Percentiles rank a stretch among this genome's conserved stretches.
Conservation (phyloP, 31 red algal species). For the Odonthalia washingtoniensis region DNA sequence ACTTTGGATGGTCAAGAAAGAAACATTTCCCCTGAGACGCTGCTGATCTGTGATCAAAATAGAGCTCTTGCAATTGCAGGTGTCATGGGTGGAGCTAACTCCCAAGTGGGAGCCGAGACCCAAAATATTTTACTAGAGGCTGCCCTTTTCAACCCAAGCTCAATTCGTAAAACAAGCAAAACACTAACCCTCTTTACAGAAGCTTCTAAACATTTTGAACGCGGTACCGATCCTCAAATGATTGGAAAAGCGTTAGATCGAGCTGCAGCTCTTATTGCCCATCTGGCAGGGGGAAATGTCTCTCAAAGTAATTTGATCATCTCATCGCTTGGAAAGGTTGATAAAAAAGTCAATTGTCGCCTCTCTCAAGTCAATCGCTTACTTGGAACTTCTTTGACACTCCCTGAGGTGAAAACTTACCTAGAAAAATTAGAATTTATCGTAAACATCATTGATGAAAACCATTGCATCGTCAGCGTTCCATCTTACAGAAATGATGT, state of each 20-base stretch:
- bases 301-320: not conserved
- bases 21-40: not conserved
- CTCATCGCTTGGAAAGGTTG: too few species aligned
- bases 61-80: constrained; percentile 30
- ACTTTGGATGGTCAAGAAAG: constrained; percentile 11
- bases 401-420: not conserved
- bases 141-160: constrained; percentile 25
- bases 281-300: constrained; percentile 25
- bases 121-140: constrained; percentile 33
- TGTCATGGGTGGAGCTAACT: constrained; percentile 25
- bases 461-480: not conserved
- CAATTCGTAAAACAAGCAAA: constrained; percentile 18
- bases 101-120: constrained; percentile 23
- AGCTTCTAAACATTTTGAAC: constrained; percentile 40
- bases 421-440: constrained; percentile 24
- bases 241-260: not conserved
- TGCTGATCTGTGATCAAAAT: constrained; percentile 17
- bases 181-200: constrained; percentile 12
- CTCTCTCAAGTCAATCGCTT: not conserved
- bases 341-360: not conserved
- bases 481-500: constrained; percentile 24
- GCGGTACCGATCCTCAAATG: constrained; percentile 27
- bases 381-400: not conserved
- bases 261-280: constrained; percentile 9
- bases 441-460: not conserved